These are phyloP conservation scores for Colletotrichum melonis DNA, from an alignment of 2,329 filamentous ascomycete genomes.

Conservation along the genomic window DNA sequence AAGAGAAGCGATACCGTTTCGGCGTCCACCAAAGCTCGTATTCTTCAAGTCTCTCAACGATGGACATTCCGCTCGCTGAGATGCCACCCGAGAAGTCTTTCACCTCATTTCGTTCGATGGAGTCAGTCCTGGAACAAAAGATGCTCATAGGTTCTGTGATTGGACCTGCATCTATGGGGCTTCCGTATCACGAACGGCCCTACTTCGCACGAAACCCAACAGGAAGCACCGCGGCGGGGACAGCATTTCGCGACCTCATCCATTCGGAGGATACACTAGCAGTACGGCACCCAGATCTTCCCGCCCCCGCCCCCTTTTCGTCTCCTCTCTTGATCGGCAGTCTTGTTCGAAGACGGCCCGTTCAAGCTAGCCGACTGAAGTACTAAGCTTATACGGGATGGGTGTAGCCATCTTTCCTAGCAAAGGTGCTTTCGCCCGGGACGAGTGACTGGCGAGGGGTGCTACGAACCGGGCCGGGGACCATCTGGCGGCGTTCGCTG, in stretches of 20 bases:
- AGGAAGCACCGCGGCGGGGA: constrained; percentile 5
- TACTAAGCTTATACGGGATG: constrained; percentile 28
- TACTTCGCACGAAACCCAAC: constrained; percentile 32
- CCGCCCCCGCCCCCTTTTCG: no score
- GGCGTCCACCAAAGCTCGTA: constrained; percentile 5
- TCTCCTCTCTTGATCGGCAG: background rate
- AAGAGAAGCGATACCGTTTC: background rate
- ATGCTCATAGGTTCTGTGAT: background rate
- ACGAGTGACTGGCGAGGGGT: background rate
- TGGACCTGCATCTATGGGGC: constrained; percentile 10
- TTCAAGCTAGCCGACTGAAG: background rate
- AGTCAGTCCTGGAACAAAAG: background rate
- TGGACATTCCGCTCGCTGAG: background rate
- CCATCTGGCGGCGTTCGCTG: background rate
- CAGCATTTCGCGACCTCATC: background rate
- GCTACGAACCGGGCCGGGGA: constrained; percentile 2
- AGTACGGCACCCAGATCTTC: background rate
- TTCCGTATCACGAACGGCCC: constrained; percentile 29
- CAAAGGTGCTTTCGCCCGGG: background rate
- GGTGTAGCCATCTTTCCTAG: background rate
- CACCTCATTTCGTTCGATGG: background rate
- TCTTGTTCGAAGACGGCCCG: background rate
- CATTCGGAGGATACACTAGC: background rate
- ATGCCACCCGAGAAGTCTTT: background rate
- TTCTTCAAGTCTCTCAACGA: background rate